Base-by-base conservation (phyloP, 345 rosid species). In the Anastatica hierochuntica region DNA sequence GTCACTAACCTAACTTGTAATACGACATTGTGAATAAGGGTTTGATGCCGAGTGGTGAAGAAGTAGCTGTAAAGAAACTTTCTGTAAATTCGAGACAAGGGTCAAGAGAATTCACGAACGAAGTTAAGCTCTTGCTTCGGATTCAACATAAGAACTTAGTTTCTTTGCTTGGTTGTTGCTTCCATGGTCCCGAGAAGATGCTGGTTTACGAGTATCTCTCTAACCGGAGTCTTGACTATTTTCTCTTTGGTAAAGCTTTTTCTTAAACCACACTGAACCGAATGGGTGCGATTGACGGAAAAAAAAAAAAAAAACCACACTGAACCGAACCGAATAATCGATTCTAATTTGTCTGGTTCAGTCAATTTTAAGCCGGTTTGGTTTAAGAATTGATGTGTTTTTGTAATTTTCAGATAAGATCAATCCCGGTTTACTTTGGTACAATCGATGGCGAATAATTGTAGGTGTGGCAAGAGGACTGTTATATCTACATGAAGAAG, bases 101-200 rank as follows among this genome's bases (percentile, higher is more conserved):
- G 11, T 62, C 79, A 15, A 67, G 61, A 63, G 86, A 84, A 59
- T 88, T 88, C 63, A 72, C 52, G 2, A 88, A 80, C 63, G 95
- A 88, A 77, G 86, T 82, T 59, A 77, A 72, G 56, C 70, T 88
- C 42, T 68, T 88, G 38, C 58, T 80, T 58, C 70, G 76, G 56
- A 82, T 78, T 66, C 97, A 84, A 58, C 92, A 88, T 54, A 77
- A 72, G 71, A 82, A 88, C 60, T 74, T 88, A 59, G 90, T 88
- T 54, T 74, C 70, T 21, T 69, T 88, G 68, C 39, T 80, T 1
- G 90, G 96, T 2, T 88, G 90, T 44, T 88, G 95, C 60, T 67
- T 73, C 10, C 72, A 78, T 24, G 87, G 78, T 63, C 80, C 77
- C 0, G 92, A 88, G 46, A 79, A 77, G 74, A 88, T 88, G 79